Conservation (phyloP, 345 rosid species). For the Boechera stricta region DNA sequence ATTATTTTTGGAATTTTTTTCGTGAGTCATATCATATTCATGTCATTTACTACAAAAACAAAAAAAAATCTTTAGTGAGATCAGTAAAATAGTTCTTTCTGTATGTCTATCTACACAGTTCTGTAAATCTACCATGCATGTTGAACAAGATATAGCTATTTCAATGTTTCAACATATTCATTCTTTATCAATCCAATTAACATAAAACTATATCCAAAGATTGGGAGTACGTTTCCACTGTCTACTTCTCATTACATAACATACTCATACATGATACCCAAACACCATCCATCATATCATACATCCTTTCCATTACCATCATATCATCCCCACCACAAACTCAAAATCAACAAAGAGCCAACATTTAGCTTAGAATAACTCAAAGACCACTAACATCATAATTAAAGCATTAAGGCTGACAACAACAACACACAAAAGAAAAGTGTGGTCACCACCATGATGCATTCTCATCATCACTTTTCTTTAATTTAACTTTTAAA, state of each 20-base stretch:
- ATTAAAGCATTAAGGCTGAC: constrained; percentile 39
- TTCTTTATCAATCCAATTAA: background rate
- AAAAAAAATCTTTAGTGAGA: background rate
- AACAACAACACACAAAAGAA: constrained; percentile 41
- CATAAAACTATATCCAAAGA: constrained; percentile 14
- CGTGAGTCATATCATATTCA: constrained; percentile 17
- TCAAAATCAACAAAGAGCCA: constrained; percentile 34
- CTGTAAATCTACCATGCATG: background rate
- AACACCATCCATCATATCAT: constrained; percentile 41
- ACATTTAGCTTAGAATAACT: constrained; percentile 37
- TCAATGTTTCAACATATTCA: background rate
- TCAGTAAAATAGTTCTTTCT: constrained; percentile 10
- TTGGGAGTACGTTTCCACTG: background rate
- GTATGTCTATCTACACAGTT: background rate
- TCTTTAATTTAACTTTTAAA: constrained; percentile 32
- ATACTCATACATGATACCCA: constrained; percentile 28
- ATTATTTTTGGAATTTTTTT: constrained; percentile 34
- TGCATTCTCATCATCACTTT: constrained; percentile 41
- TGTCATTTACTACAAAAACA: constrained; percentile 2
- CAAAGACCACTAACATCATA: constrained; percentile 34
- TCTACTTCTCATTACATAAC: constrained; percentile 16
- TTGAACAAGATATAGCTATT: background rate
- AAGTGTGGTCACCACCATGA: constrained; percentile 43
- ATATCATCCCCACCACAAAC: constrained; percentile 28
- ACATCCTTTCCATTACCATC: constrained; percentile 29